A percentile compares a stretch with the other conserved stretches of the same genome.
These are phyloP conservation scores for Durusdinium trenchii DNA, from an alignment of 73 alveolate genomes.

Conservation along the genomic window DNA sequence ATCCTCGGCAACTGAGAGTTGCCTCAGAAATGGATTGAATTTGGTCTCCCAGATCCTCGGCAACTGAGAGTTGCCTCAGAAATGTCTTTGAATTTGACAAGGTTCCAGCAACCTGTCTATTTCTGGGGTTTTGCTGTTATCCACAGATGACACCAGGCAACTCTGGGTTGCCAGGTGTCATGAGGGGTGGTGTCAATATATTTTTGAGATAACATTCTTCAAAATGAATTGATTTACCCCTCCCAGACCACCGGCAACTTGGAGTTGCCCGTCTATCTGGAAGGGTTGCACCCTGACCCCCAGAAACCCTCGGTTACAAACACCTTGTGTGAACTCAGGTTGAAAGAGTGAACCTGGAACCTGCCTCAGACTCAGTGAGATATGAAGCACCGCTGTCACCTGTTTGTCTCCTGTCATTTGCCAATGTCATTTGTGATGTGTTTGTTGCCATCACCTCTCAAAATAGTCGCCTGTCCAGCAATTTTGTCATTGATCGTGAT, in stretches of 20 bases:
- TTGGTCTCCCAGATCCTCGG: background rate
- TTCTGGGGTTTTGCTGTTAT: background rate
- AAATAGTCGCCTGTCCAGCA: background rate
- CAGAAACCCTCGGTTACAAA: background rate
- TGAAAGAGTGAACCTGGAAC: background rate
- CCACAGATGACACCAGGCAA: constrained; percentile 2
- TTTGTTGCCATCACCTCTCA: background rate
- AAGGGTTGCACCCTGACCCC: background rate
- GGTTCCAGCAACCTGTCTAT: background rate
- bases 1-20: too few relatives aligned
- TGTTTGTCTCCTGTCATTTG: background rate
- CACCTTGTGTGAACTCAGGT: background rate
- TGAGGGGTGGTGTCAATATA: background rate
- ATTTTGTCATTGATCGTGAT: background rate
- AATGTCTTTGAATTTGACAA: background rate
- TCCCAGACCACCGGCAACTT: background rate
- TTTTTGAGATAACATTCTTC: background rate
- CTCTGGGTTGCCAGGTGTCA: background rate
- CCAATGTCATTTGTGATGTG: background rate
- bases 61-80: too few relatives aligned
- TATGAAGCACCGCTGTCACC: background rate
- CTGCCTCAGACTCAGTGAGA: constrained; percentile 2
- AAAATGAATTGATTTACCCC: background rate
- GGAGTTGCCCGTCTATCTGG: background rate
- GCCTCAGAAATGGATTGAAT: background rate